phyloP scores from a whole-genome alignment of 106 monocot species.

The Vanilla planifolia region DNA sequence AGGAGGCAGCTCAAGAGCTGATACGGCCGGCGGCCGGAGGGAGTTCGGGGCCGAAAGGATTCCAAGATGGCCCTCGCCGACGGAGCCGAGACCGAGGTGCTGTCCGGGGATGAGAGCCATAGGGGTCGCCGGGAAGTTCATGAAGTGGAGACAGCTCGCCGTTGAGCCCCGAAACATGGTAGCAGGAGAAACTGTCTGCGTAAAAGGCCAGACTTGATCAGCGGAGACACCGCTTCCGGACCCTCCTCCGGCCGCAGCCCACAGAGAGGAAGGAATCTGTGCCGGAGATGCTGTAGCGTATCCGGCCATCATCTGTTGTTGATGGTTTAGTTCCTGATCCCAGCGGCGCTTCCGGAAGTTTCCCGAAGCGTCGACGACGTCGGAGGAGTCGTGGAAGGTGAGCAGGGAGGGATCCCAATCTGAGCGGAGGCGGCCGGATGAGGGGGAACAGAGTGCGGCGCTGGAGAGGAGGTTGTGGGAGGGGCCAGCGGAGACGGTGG shows the following conservation, averaged over 20 bases:
- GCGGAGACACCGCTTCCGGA: neutral
- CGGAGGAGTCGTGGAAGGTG: conserved; percentile 23
- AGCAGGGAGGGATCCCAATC: conserved; percentile 13
- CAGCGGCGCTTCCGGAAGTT: conserved; percentile 51
- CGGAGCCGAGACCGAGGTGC: conserved; percentile 39
- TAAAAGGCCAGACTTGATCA: conserved; percentile 31
- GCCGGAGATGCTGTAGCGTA: conserved; percentile 21
- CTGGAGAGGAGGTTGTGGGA: conserved; percentile 14
- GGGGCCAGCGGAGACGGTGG: conserved; percentile 34
- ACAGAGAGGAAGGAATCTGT: conserved; percentile 29
- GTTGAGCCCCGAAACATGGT: conserved; percentile 48
- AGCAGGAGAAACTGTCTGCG: conserved; percentile 15
- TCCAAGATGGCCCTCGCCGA: conserved; percentile 45
- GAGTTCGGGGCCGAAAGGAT: conserved; percentile 48
- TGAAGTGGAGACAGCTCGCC: conserved; percentile 60
- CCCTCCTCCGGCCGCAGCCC: conserved; percentile 34
- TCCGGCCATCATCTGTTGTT: conserved; percentile 42
- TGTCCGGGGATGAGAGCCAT: conserved; percentile 36
- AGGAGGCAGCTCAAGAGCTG: neutral
- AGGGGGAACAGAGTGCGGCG: conserved; percentile 20
- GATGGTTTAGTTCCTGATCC: conserved; percentile 29
- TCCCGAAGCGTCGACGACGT: conserved; percentile 15
- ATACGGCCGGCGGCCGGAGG: conserved; percentile 23
- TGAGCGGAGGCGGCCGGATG: neutral
- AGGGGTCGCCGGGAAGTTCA: conserved; percentile 46